Percentiles rank a stretch among this genome's conserved stretches.
phyloP scores from a whole-genome alignment of 176 grass and related monocot species.

The Puya raimondii region DNA sequence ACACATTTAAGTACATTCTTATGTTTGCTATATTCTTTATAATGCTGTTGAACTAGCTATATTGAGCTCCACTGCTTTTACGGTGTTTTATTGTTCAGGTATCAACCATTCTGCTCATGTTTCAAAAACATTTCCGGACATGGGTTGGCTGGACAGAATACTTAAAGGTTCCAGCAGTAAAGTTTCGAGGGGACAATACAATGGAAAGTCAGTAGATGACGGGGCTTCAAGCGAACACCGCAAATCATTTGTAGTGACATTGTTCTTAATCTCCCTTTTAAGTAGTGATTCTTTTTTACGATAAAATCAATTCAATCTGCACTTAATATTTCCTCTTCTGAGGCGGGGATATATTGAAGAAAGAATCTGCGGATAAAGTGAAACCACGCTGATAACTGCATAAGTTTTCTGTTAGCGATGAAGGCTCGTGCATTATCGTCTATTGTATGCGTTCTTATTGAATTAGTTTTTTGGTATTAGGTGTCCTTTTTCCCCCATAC shows the following conservation, averaged over 20 bases:
- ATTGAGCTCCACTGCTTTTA: no score
- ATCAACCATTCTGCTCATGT: neutral
- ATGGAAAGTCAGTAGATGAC: constrained; percentile 38
- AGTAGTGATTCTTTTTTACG: neutral
- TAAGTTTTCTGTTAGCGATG: no score
- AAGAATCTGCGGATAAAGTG: neutral
- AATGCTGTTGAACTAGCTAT: no score
- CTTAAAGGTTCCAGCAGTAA: constrained; percentile 62
- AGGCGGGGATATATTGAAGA: neutral
- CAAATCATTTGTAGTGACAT: constrained; percentile 18
- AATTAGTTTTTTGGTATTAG: no score
- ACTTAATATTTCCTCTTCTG: neutral
- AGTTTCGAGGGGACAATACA: constrained; percentile 72
- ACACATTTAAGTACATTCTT: no score
- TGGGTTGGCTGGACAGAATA: constrained; percentile 74
- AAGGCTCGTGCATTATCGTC: no score
- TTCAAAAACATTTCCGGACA: constrained; percentile 2
- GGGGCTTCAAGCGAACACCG: constrained; percentile 22
- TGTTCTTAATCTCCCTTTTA: neutral
- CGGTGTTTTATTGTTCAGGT: neutral
- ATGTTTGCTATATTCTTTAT: no score
- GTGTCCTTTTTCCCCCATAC: neutral
- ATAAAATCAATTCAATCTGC: neutral
- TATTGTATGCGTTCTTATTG: no score
- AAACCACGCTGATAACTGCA: neutral